Percentiles rank a stretch among this genome's conserved stretches.
These are phyloP conservation scores for Pisolithus orientalis DNA, from an alignment of 768 basidiomycete genomes.

Conservation along the genomic window DNA sequence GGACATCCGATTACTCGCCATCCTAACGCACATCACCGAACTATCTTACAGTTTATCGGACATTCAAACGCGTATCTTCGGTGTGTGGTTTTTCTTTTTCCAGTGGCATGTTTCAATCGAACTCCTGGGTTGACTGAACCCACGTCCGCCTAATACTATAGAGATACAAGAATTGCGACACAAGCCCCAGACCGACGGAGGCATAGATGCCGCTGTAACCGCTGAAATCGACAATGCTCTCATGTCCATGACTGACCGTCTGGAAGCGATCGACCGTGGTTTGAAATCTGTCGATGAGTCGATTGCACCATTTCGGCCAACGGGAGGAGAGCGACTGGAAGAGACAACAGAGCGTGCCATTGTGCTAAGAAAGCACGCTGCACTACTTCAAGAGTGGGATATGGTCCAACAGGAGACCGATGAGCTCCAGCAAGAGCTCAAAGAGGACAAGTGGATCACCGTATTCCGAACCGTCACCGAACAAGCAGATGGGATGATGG, in stretches of 20 bases:
- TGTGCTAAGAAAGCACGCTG: constrained; percentile 67
- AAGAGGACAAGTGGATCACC: constrained; percentile 95
- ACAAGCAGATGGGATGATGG: constrained; percentile 98
- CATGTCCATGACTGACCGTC: constrained; percentile 70
- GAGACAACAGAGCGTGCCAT: constrained; percentile 33
- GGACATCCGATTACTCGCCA: constrained; percentile 67
- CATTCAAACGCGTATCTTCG: constrained; percentile 88
- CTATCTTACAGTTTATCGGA: constrained; percentile 83
- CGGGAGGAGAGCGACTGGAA: constrained; percentile 42
- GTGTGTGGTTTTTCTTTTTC: constrained; percentile 31
- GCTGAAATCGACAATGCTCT: constrained; percentile 76
- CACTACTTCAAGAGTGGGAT: constrained; percentile 75
- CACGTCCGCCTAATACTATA: constrained; percentile 22
- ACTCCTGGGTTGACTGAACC: constrained; percentile 7
- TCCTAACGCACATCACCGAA: constrained; percentile 84
- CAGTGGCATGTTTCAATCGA: neutral
- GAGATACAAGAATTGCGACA: constrained; percentile 93
- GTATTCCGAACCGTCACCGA: constrained; percentile 92
- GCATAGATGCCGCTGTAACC: constrained; percentile 51
- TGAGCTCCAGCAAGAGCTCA: constrained; percentile 82
- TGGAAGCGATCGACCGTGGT: constrained; percentile 67
- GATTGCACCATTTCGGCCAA: constrained; percentile 52
- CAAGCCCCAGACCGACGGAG: constrained; percentile 63
- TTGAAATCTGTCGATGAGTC: constrained; percentile 64
- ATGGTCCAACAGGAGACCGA: constrained; percentile 73